Conservation (phyloP, 2,329 filamentous ascomycete genomes). For the Fusarium sulawesiense region DNA sequence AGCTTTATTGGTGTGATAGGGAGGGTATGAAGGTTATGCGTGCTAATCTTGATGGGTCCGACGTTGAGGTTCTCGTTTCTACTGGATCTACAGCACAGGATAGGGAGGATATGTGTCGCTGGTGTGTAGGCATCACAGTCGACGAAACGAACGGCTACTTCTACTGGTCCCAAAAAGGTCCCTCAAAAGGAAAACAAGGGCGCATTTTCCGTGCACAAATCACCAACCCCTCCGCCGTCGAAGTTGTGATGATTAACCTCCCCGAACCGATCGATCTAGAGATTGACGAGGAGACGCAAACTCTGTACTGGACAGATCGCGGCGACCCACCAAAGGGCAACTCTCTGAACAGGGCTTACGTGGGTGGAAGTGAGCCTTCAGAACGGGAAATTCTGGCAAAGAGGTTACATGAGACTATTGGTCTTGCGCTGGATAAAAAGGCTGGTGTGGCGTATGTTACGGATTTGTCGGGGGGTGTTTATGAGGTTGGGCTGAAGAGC, state of each 20-base stretch:
- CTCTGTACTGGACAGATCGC: background rate
- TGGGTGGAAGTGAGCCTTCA: background rate
- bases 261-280: background rate
- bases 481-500: background rate
- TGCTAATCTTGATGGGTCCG: background rate
- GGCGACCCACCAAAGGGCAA: background rate
- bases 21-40: conserved; percentile 18
- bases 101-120: background rate
- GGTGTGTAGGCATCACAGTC: background rate
- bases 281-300: background rate
- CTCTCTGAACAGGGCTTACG: background rate
- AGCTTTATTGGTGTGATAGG: conserved; percentile 18
- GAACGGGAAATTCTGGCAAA: background rate
- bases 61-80: background rate
- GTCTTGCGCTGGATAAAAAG: background rate
- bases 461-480: background rate
- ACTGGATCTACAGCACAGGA: background rate
- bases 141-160: background rate
- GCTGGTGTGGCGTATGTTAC: background rate
- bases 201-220: background rate
- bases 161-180: conserved; percentile 11
- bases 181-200: background rate
- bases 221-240: background rate
- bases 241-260: background rate
- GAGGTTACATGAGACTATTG: background rate